Evolutionary conservation across 371 early-diverging fungal genomes (phyloP), one percentile per base, ranked within the genome.

Genomic region (Syncephalastrum contaminatum): DNA sequence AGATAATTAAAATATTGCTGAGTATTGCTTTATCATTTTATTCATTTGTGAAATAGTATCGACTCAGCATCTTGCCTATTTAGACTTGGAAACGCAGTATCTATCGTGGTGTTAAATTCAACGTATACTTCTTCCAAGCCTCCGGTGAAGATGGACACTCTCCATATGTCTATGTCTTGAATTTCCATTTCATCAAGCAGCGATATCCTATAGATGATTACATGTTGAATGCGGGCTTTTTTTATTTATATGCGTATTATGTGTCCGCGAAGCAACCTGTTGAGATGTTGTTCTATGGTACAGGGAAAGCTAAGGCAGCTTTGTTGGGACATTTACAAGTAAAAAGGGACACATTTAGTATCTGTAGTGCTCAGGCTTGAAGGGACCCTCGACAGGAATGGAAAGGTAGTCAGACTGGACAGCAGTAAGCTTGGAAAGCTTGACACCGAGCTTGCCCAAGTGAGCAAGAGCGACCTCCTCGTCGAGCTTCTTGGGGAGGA

Each of bases 381-480:
- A 99, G 54, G 99, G 99, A 67, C 99, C 99, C 57, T 86, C 84
- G 56, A 69, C 58, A 63, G 85, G 66, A 63, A 98, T 76, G 67
- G 86, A 87, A 49, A 98, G 86, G 88, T 98, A 99, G 51, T 90
- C 87, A 45, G 90, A 77, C 81, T 95, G 96, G 52, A 75, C 83
- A 36, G 62, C 19, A 57, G 89, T 67, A 51, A 95, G 83, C 56
- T 73, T 72, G 63, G 94, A 87, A 46, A 94, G 84, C 77, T 96
- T 92, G 80, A 97, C 95, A 69, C 93, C 96, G 65, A 98, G 88
- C 85, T 97, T 93, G 72, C 80, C 86, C 64, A 99, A 85, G 80
- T 98, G 98, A 65, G 95, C 92, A 63, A 88, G 85, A 55, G 99
- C 99, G 63, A 99, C 98, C 83, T 99, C 98, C 81, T 98, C 98